Conservation (phyloP, 495 filamentous ascomycete genomes). For the Usnea hakonensis region DNA sequence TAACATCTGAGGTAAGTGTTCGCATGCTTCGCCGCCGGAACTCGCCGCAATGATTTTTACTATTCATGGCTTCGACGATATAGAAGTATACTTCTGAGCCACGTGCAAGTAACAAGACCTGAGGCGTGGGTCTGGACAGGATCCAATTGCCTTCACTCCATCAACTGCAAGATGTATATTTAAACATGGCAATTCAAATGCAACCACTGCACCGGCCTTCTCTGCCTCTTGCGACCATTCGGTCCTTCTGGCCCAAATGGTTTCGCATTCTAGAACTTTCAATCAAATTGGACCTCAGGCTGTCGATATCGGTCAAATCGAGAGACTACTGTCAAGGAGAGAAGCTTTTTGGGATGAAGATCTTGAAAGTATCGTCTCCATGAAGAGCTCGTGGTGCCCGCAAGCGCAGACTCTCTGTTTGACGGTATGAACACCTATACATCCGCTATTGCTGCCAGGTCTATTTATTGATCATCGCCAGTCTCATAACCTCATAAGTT, state of each 20-base stretch:
- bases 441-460: constrained; percentile 1
- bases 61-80: background rate
- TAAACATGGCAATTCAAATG: background rate
- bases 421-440: background rate
- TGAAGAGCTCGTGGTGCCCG: background rate
- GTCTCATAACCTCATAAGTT: background rate
- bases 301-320: background rate
- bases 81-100: background rate
- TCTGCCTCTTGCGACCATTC: background rate
- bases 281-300: background rate
- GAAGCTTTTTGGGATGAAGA: background rate
- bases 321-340: background rate
- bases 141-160: background rate
- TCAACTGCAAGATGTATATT: background rate
- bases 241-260: background rate
- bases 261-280: background rate
- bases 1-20: too few species aligned
- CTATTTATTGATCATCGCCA: background rate
- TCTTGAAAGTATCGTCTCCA: constrained; percentile 4
- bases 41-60: background rate
- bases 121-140: background rate
- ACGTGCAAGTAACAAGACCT: background rate
- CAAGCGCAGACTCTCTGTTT: background rate
- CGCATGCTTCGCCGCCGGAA: background rate
- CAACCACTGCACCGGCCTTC: background rate